Base-by-base conservation (phyloP, 2,329 filamentous ascomycete genomes). In the Pseudocercospora musae region DNA sequence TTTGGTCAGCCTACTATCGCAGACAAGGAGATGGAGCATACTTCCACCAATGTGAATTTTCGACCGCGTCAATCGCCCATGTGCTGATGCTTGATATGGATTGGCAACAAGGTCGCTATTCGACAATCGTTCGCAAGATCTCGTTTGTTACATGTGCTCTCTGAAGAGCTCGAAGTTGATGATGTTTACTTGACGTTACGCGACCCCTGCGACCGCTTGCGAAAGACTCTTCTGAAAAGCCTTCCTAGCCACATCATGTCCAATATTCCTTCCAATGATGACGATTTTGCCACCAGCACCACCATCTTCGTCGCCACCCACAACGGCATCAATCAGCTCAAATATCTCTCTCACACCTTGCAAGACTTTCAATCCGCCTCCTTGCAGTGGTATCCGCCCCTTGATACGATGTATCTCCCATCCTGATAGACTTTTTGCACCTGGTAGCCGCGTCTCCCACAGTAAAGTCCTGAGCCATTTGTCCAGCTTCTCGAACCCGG, bases 331-430 rank as follows among this genome's bases (percentile, higher is more conserved):
- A 23, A 91, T 85, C 23, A 98, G 89, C 71, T 99, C 95, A 75
- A 98, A 99, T 15, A 98, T 85, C 70, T 97, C 94, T 58, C 94
- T 82, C 0, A 99, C 95, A 1, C 93, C 95, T 75, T 99, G 95
- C 7, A 98, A 82, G 66, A 98, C 86, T 73, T 91, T 90, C 48
- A 87, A 79, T 0, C 81, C 79, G 0, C 91, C 91, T 59, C 88
- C 81, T 0, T 78, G 72, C 18, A 94, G 80, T 0, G 85, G 80
- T 6, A 98, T 76, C 2, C 91, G 86, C 0, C 92, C 94, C 75
- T 99, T 99, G 37, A 92, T 80, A 11, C 95, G 86, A 73, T 99
- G 94, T 21, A 98, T 88, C 71, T 97, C 92, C 66, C 96, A 91
- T 3, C 75, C 48, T 58, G 71, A 53, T 66, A 69, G 23, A 2